Base-by-base conservation (phyloP, 2,329 filamentous ascomycete species). In the Sphaceloma murrayae region DNA sequence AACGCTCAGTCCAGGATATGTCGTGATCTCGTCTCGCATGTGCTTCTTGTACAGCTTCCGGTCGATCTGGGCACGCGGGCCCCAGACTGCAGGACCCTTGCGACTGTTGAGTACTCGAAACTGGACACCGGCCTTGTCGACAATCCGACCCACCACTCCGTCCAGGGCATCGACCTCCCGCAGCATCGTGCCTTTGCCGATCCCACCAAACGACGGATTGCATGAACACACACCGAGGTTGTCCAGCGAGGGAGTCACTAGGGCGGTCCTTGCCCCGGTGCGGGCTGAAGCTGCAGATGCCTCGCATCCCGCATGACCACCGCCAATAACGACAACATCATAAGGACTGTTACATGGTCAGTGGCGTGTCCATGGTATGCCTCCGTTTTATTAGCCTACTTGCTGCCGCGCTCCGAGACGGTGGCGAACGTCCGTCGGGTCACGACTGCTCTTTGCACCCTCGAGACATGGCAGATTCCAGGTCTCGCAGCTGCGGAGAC, bases 201-300 rank as follows among this genome's bases (percentile, higher is more conserved):
- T 96, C n/a, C 91, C 91, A 29, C 91, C 91, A 58, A 98, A 94
- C 51, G 86, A 94, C 1, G 89, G 89, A 61, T 96, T 96, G 67
- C 89, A 96, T 26, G 88, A 95, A 67, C 89, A 96, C 21, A 91
- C 85, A 45, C 89, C 89, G 14, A 96, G 78, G 55, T 95, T 94
- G 48, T 88, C 80, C 47, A 85, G 64, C 48, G 83, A 86, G 2
- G 89, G 91, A 1, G 91, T 98, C 38, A 98, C 73, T 52, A 98
- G 75, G 1, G 83, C 89, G 31, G 91, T 96, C 55, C 80, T 79
- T 39, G 89, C 91, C 43, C 91, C 91, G 11, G 84, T 77, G 56
- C 91, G 78, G 33, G 91, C 91, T 10, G 91, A 85, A 2, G 89
- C 91, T 8, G 91, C 82, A 52, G 84, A 89, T 48, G 91, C 91